phyloP scores from a whole-genome alignment of 257 asterid genomes.

The Fraxinus quadrangulata region DNA sequence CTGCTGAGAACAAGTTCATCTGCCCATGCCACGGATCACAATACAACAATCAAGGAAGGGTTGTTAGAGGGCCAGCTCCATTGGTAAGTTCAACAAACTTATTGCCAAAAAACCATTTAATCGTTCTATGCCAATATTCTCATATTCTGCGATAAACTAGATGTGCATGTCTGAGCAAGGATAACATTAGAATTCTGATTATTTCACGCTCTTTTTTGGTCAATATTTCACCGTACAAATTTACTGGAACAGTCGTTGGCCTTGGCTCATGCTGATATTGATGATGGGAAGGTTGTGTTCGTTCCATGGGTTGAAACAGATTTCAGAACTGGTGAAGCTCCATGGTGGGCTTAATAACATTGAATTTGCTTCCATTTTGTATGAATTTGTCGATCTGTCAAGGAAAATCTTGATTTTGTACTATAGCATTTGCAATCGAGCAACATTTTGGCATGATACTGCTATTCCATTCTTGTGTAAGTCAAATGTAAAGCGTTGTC shows the following conservation, averaged over 20 bases:
- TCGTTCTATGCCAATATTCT: background rate
- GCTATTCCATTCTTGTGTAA: no score
- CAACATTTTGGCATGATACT: background rate
- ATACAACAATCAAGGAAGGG: slow-evolving; percentile 89
- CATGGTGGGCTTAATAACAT: slow-evolving; percentile 76
- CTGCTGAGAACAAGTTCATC: slow-evolving; percentile 89
- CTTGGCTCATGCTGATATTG: slow-evolving; percentile 85
- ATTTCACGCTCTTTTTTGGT: background rate
- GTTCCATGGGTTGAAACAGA: slow-evolving; percentile 95
- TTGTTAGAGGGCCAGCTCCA: slow-evolving; percentile 97
- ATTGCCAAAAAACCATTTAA: no score
- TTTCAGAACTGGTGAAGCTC: slow-evolving; percentile 84
- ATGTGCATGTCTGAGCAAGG: no score
- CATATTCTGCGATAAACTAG: background rate
- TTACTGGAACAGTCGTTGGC: slow-evolving; percentile 64
- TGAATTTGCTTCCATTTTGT: background rate
- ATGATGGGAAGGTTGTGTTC: slow-evolving; percentile 73
- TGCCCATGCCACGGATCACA: slow-evolving; percentile 99
- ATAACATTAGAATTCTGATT: background rate
- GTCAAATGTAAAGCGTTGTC: no score
- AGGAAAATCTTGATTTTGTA: slow-evolving; percentile 26
- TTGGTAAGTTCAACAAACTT: slow-evolving; percentile 48
- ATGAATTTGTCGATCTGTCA: slow-evolving; percentile 13
- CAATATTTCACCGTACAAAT: no score
- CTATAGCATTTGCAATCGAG: slow-evolving; percentile 8